phyloP scores from a whole-genome alignment of 441 rosid genomes.

The Rhodomyrtus psidioides region DNA sequence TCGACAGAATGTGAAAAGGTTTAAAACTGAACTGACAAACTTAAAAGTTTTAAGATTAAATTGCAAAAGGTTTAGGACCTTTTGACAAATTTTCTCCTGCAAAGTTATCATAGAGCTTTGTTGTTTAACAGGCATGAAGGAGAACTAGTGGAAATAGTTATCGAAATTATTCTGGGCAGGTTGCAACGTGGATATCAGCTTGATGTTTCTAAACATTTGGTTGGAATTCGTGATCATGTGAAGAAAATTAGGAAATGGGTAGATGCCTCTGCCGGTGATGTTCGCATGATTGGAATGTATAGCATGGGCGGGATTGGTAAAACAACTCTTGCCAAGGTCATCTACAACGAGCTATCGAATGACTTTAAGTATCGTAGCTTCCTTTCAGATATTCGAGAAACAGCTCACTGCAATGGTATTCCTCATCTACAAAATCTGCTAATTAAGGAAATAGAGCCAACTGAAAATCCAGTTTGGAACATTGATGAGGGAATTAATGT shows the following conservation, averaged over 20 bases:
- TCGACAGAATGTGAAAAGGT: no score
- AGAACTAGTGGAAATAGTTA: neutral
- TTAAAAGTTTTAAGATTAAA: no score
- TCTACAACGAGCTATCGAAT: neutral
- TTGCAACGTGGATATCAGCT: neutral
- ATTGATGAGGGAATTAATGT: neutral
- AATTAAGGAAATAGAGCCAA: neutral
- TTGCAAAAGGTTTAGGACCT: no score
- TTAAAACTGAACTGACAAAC: no score
- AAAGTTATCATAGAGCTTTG: neutral
- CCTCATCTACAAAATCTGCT: neutral
- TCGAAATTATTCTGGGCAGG: neutral
- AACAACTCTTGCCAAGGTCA: neutral
- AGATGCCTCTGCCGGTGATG: neutral
- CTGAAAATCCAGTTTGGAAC: neutral
- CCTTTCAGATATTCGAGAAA: neutral
- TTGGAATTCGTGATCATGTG: neutral
- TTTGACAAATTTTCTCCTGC: no score
- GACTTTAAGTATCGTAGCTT: neutral
- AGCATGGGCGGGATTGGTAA: neutral
- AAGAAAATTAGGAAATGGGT: neutral
- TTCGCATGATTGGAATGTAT: no score
- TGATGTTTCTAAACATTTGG: neutral
- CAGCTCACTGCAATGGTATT: neutral
- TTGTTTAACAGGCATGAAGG: neutral